A percentile compares a stretch with the other conserved stretches of the same genome.
phyloP scores from a whole-genome alignment of 1,284 basidiomycete genomes.

The Cryptococcus amylolentus region DNA sequence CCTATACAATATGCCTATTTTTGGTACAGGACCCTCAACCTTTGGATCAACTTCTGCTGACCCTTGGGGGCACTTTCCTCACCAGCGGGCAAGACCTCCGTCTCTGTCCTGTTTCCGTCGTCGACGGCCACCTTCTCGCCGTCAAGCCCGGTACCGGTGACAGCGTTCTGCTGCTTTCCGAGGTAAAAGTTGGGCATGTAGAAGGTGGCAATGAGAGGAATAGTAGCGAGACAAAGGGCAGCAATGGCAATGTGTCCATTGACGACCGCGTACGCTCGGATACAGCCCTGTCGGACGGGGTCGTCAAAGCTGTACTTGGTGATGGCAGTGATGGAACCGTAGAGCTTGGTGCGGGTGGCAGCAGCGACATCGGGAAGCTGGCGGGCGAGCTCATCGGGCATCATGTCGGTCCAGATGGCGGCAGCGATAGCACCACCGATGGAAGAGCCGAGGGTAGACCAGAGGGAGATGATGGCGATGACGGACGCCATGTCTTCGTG shows the following conservation, averaged over 20 bases:
- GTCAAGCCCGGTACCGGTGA: conserved; percentile 10
- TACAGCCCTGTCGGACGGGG: conserved; percentile 55
- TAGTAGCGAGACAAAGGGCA: conserved; percentile 16
- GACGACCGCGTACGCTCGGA: conserved; percentile 13
- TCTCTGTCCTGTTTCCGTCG: background rate
- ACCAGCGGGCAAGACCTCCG: too few species aligned
- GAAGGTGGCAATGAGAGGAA: conserved; percentile 18
- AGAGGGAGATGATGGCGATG: conserved; percentile 38
- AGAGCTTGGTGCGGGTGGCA: conserved; percentile 45
- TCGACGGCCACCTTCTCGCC: background rate
- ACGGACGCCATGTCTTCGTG: conserved; percentile 40
- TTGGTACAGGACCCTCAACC: too few species aligned
- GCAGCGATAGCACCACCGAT: conserved; percentile 41
- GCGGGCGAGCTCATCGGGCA: conserved; percentile 57
- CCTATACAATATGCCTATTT: too few species aligned
- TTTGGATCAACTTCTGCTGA: too few species aligned
- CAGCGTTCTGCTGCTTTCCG: conserved; percentile 29
- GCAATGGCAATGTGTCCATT: conserved; percentile 13
- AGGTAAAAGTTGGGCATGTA: conserved; percentile 31
- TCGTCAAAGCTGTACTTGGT: conserved; percentile 53
- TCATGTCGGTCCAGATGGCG: conserved; percentile 30
- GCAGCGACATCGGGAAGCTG: conserved; percentile 49
- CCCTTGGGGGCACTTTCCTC: too few species aligned
- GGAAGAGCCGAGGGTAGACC: conserved; percentile 31
- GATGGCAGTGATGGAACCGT: conserved; percentile 54